A percentile compares a stretch with the other conserved stretches of the same genome.
Evolutionary conservation across 2,329 filamentous ascomycete species (phyloP).

Genomic region (Verticillium nonalfalfae): DNA sequence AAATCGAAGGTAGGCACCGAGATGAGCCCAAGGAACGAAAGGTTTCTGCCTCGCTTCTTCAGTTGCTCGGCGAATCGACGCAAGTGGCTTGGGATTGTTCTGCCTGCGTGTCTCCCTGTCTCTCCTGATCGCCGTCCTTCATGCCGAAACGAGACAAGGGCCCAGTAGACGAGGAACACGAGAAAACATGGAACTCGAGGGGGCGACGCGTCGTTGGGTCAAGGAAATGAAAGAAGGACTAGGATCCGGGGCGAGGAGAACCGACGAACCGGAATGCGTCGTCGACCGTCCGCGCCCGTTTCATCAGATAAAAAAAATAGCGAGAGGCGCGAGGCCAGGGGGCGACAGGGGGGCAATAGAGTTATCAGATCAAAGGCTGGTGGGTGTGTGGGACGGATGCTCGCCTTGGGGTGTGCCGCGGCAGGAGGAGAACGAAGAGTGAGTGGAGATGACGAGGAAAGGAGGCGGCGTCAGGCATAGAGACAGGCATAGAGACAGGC

Average conservation of each 20-base stretch:
- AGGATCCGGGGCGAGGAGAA: not conserved
- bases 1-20: not conserved
- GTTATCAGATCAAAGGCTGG: not conserved
- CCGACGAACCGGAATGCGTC: not conserved
- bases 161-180: not conserved
- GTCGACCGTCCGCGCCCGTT: not conserved
- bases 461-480: not conserved
- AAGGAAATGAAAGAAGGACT: not conserved
- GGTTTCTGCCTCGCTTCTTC: not conserved
- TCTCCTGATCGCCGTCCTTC: not conserved
- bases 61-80: not conserved
- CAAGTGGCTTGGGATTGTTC: not conserved
- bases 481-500: not conserved
- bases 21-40: not conserved
- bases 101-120: not conserved
- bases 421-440: not conserved
- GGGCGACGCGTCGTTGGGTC: not conserved
- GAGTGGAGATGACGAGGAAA: not conserved
- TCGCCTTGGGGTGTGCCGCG: not conserved
- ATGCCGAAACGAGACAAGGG: not conserved
- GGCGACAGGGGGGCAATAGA: not conserved
- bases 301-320: not conserved
- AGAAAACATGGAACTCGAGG: too few relatives aligned
- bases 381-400: not conserved
- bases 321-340: not conserved